These are phyloP conservation scores for Diplodia intermedia DNA, from an alignment of 2,329 filamentous ascomycete genomes.

Conservation along the genomic window DNA sequence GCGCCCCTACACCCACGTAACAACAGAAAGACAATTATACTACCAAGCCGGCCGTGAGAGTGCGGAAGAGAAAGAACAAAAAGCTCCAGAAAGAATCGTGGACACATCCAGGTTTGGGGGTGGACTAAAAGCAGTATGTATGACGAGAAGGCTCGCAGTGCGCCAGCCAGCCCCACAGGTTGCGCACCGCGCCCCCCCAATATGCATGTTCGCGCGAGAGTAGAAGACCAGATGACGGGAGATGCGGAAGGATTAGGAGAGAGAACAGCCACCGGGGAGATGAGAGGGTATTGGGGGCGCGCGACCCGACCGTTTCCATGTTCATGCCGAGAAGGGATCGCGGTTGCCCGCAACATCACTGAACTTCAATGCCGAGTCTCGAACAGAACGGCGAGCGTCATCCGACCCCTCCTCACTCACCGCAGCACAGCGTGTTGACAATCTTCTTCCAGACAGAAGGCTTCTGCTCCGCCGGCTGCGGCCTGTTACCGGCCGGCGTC, in stretches of 20 bases:
- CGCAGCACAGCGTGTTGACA: constrained; percentile 32
- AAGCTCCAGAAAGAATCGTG: constrained; percentile 33
- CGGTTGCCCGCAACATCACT: constrained; percentile 18
- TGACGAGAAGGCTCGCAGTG: constrained; percentile 28
- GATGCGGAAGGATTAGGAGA: constrained; percentile 32
- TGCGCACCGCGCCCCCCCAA: constrained; percentile 31
- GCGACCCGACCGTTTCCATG: constrained; percentile 11
- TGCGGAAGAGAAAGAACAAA: constrained; percentile 18
- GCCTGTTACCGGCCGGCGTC: constrained; percentile 40
- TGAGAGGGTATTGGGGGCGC: constrained; percentile 19
- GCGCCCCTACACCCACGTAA: constrained; percentile 29
- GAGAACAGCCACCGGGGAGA: constrained; percentile 30
- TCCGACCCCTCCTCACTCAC: constrained; percentile 31
- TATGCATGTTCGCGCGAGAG: constrained; percentile 33
- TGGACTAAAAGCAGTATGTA: constrained; percentile 31
- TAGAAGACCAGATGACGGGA: constrained; percentile 30
- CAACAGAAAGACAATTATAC: constrained; percentile 31
- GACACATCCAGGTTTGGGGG: constrained; percentile 33
- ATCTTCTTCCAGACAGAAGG: constrained; percentile 32
- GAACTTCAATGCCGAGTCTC: constrained; percentile 21
- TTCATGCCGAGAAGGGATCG: constrained; percentile 4
- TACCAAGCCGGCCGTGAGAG: constrained; percentile 33
- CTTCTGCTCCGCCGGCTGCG: constrained; percentile 32
- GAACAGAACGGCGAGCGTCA: constrained; percentile 13
- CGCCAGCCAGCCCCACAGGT: constrained; percentile 29